Evolutionary conservation across 1,284 basidiomycete species (phyloP).

Genomic region (Leccinum griseonigrum): DNA sequence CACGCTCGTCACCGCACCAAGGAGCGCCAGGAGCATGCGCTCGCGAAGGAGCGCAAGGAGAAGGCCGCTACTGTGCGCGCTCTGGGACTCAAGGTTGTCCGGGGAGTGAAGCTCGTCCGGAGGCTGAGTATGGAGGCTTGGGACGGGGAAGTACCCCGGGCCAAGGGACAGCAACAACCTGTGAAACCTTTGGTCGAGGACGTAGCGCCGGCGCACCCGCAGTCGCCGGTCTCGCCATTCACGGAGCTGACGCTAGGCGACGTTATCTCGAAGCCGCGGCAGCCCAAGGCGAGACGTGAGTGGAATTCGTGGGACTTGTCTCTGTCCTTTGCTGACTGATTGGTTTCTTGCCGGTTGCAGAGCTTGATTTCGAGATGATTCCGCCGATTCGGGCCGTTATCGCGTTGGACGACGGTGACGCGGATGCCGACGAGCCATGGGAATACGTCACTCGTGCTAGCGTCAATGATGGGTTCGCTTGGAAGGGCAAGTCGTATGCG

Average conservation of each 20-base stretch:
- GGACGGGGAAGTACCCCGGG: constrained; percentile 25
- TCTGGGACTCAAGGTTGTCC: constrained; percentile 22
- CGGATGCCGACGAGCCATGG: constrained; percentile 42
- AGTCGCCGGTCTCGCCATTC: constrained; percentile 6
- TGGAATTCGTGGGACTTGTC: constrained; percentile 1
- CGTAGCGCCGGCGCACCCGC: not conserved
- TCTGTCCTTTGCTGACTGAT: not conserved
- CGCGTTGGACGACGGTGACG: constrained; percentile 40
- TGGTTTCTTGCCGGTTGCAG: constrained; percentile 11
- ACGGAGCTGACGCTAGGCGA: constrained; percentile 28
- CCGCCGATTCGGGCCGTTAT: constrained; percentile 43
- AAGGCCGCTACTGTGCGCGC: constrained; percentile 17
- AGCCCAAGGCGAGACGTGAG: constrained; percentile 28
- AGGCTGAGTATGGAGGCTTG: constrained; percentile 31
- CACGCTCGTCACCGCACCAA: constrained; percentile 33
- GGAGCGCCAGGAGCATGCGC: constrained; percentile 33
- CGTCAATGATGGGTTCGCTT: constrained; percentile 35
- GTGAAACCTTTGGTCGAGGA: not conserved
- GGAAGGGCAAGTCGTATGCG: constrained; percentile 43
- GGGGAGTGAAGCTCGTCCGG: constrained; percentile 24
- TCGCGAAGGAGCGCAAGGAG: constrained; percentile 33
- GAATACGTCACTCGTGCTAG: constrained; percentile 41
- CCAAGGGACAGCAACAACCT: not conserved
- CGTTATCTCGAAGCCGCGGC: constrained; percentile 23
- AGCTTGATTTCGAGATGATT: constrained; percentile 43